Evolutionary conservation across 345 rosid genomes (phyloP), one percentile per base, ranked within the genome.

Genomic region (Eucalyptus guilfoylei): DNA sequence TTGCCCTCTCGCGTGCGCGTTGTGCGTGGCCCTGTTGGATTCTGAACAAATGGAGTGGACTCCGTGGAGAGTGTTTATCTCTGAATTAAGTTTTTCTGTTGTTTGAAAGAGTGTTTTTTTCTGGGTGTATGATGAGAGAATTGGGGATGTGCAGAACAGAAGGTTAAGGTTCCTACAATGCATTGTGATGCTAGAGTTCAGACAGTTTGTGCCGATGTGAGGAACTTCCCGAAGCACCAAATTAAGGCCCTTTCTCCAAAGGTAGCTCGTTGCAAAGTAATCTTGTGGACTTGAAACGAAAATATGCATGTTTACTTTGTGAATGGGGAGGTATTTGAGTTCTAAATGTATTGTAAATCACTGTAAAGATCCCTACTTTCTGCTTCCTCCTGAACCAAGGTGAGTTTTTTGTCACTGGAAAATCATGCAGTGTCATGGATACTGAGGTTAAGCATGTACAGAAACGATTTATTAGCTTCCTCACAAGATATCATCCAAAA

Each of bases 161-260:
- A 95, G 92, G 99, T 97, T 90, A 97, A 94, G 92, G 96, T 98
- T 94, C 99, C 99, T 93, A 92, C 97, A 80, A 91, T 60, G 89
- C 91, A 94, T 72, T 98, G 99, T 89, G 99, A 97, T 91, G 83
- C 94, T 2, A 95, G 99, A 90, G 99, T 96, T 90, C 97, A 90
- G 89, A 96, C 98, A 85, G 91, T 96, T 91, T 92, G 91, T 87
- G 98, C 99, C 4, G 95, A 97, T 92, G 98, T 96, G 76, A 91
- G 95, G 92, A 96, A 92, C 89, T 93, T 96, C 21, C 92, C 93
- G 24, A 94, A 89, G 89, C 90, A 94, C 48, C 93, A 94, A 93
- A 89, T 97, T 50, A 90, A 93, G 89, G 95, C 93, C 26, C 93
- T 96, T 47, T 97, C 99, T 47, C 98, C 94, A 54, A 91, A 94